phyloP scores from a whole-genome alignment of 352 stramenopile genomes.

The Globisporangium paddicum region DNA sequence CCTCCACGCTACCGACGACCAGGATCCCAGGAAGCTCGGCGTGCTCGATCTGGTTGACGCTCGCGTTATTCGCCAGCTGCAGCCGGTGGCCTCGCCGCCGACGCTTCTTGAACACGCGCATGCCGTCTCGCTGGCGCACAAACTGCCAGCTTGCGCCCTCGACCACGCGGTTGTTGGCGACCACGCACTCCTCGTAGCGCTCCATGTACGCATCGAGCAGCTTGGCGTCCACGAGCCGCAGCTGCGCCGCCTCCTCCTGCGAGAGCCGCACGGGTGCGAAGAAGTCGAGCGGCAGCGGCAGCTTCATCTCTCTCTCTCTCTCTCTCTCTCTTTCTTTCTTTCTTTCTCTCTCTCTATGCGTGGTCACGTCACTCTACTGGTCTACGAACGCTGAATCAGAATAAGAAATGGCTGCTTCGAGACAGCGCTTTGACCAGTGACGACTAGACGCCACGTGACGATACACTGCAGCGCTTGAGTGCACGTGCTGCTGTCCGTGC shows the following conservation, averaged over 20 bases:
- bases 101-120: constrained; percentile 45
- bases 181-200: constrained; percentile 41
- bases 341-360: no score
- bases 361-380: background rate
- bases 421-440: background rate
- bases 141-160: constrained; percentile 33
- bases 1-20: constrained; percentile 32
- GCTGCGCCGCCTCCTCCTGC: constrained; percentile 27
- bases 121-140: constrained; percentile 36
- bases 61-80: constrained; percentile 6
- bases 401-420: background rate
- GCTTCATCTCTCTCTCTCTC: no score
- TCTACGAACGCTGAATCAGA: background rate
- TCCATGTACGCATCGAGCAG: constrained; percentile 45
- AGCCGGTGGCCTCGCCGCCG: background rate
- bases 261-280: constrained; percentile 49
- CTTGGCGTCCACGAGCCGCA: constrained; percentile 38
- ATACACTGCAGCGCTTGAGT: background rate
- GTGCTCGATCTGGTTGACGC: constrained; percentile 9
- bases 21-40: constrained; percentile 26
- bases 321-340: no score
- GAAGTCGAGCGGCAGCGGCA: constrained; percentile 42
- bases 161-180: constrained; percentile 13
- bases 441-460: background rate
- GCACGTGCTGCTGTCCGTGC: background rate